Evolutionary conservation across 164 flowering plant genomes (phyloP).

Genomic region (Vitis labrusca): DNA sequence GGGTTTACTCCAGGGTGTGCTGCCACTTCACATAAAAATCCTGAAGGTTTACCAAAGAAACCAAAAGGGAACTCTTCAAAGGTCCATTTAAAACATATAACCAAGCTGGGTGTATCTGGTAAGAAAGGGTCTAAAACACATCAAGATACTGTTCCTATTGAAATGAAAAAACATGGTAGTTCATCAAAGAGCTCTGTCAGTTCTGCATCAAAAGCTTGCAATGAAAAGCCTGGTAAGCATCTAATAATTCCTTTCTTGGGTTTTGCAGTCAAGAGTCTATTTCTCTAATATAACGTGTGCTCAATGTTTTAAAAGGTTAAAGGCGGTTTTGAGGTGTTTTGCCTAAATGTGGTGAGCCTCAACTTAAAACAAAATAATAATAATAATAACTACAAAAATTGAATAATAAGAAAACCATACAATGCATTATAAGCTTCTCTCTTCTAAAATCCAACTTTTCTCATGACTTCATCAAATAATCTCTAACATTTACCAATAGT

Average conservation of each 20-base stretch:
- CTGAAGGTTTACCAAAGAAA: constrained; percentile 23
- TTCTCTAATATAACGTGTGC: neutral
- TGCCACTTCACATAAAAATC: constrained; percentile 5
- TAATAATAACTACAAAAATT: too few species aligned
- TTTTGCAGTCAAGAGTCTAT: neutral
- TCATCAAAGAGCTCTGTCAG: constrained; percentile 12
- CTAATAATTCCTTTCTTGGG: neutral
- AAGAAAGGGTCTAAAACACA: constrained; percentile 17
- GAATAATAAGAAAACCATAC: too few species aligned
- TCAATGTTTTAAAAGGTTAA: too few species aligned
- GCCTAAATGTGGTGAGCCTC: too few species aligned
- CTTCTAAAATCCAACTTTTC: too few species aligned
- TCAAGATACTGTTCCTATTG: constrained; percentile 7
- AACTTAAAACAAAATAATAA: too few species aligned
- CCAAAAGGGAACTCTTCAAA: constrained; percentile 11
- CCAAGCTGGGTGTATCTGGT: constrained; percentile 8
- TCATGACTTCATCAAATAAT: too few species aligned
- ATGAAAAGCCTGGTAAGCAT: constrained; percentile 19
- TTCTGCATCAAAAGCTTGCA: constrained; percentile 9
- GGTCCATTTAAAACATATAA: constrained; percentile 13
- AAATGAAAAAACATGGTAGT: constrained; percentile 13
- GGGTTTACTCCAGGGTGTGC: constrained; percentile 2
- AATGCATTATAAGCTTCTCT: too few species aligned
- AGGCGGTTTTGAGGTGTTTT: too few species aligned
- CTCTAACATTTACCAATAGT: too few species aligned